Evolutionary conservation across 2,329 filamentous ascomycete genomes (phyloP), one percentile per base, ranked within the genome.

Genomic region (Penicillium paneum): DNA sequence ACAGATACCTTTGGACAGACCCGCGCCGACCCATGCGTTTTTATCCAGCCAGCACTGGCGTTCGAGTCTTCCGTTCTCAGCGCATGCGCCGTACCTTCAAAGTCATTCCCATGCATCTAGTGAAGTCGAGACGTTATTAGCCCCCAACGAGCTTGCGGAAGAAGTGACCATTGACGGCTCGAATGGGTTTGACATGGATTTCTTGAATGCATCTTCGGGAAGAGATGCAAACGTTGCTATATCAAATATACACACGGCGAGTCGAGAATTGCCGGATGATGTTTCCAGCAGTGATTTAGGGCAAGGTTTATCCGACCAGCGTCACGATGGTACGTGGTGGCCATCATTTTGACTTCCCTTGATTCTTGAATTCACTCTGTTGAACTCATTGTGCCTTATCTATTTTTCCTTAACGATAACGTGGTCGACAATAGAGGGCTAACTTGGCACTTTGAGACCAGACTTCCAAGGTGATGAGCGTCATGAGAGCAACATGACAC

Each of bases 181-280:
- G 34, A 45, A 52, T 32, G 17, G 41, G 35, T 38, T 40, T 44
- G 28, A 45, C 5, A 40, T 52, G 13, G 28, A 46, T 52, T 46
- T 52, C 43, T 45, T 45, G 5, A 52, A 34, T 46, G 5, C 21
- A 26, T 45, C 35, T 35, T 45, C 24, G 13, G 49, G 4, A 46
- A 39, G 43, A 40, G 35, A 46, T 40, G 3, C 13, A 44, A 39
- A 46, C 49, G 49, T 38, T 39, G 13, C 49, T 45, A 19, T 52
- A 46, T 52, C 26, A 26, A 52, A 52, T 39, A 45, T 45, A 32
- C 2, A 46, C 5, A 45, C 17, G 17, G 42, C 42, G 35, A 52
- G 31, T 39, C 42, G 49, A 45, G 42, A 38, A 32, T 52, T 52
- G n/a, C 43, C 24, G 35, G 34, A 48, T 48, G n/a, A 52, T 46